Evolutionary conservation across 2,329 filamentous ascomycete species (phyloP), one percentile per base, ranked within the genome.

Genomic region (Diplodia intermedia): DNA sequence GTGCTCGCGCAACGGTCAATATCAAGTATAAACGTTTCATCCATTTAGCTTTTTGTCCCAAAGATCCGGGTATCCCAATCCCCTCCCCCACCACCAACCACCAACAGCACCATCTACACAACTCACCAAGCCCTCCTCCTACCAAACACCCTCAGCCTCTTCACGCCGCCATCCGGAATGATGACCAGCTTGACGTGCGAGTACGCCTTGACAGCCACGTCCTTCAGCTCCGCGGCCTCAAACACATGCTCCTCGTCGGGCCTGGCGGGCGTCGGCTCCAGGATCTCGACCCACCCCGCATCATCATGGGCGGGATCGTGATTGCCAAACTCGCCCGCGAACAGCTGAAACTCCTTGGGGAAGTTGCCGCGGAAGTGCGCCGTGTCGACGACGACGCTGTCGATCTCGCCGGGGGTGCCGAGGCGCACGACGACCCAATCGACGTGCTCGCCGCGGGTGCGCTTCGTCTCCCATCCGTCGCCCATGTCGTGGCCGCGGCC

Each of bases 81-180:
- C 15, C 26, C 50, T 53, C 23, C 50, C 14, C 20, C 50, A 53
- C 14, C 50, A 29, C 4, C 49, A 15, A 53, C 11, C 11, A 8
- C 36, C 15, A 26, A 26, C 26, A 26, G 23, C 26, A 26, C 26
- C 26, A 26, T 26, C 0, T 4, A 26, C 26, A 11, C 50, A 23
- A 54, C 31, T 38, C 61, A 69, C 60, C 62, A 69, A 20, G 63
- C 54, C 60, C 62, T 67, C 55, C 71, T 75, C 71, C 85, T 88
- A 2, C 90, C 92, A 78, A 91, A 89, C 1, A 94, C 88, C 55
- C 93, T 87, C 71, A 97, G 86, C 71, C 94, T 85, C 87, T 97
- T 97, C 2, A 97, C 91, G 29, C 94, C 94, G 40, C 94, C 94
- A 79, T 98, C 94, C 0, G 94, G 94, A 72, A 97, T 92, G 77